Evolutionary conservation across 805 yeast genomes (phyloP).

Genomic region (Candida taoyuanica): DNA sequence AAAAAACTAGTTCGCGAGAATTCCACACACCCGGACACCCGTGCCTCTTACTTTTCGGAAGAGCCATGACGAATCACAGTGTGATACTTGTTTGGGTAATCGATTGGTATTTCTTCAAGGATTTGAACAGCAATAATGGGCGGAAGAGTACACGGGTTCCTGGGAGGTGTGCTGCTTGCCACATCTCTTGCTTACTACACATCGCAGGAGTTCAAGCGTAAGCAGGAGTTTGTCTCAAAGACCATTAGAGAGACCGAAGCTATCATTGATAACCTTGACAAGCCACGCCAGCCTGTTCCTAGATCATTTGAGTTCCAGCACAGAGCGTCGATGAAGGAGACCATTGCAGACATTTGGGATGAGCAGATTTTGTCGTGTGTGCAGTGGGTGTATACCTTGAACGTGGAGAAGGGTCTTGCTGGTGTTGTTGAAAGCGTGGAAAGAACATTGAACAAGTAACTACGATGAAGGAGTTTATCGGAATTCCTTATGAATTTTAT

Average conservation of each 20-base stretch:
- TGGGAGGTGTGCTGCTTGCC: constrained; percentile 60
- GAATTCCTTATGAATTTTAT: neutral
- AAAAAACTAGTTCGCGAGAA: constrained; percentile 4
- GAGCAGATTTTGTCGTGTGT: constrained; percentile 61
- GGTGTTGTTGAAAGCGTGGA: constrained; percentile 11
- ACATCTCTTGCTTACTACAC: constrained; percentile 61
- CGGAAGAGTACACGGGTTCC: constrained; percentile 48
- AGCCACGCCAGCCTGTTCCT: constrained; percentile 39
- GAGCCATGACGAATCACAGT: neutral
- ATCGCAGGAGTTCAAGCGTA: constrained; percentile 47
- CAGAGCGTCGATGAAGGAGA: constrained; percentile 48
- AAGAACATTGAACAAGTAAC: constrained; percentile 7
- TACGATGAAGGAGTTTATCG: neutral
- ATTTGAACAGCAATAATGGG: constrained; percentile 32
- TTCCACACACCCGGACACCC: constrained; percentile 12
- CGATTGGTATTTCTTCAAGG: neutral
- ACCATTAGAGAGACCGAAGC: constrained; percentile 45
- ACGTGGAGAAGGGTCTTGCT: constrained; percentile 36
- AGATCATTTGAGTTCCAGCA: constrained; percentile 41
- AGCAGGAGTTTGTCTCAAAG: constrained; percentile 41
- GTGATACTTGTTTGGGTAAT: no score
- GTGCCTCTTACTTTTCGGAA: neutral
- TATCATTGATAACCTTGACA: constrained; percentile 48
- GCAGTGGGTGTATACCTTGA: constrained; percentile 55
- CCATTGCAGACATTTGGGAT: constrained; percentile 76